Conservation (phyloP, 2,329 filamentous ascomycete species). For the Fusarium camptoceras region DNA sequence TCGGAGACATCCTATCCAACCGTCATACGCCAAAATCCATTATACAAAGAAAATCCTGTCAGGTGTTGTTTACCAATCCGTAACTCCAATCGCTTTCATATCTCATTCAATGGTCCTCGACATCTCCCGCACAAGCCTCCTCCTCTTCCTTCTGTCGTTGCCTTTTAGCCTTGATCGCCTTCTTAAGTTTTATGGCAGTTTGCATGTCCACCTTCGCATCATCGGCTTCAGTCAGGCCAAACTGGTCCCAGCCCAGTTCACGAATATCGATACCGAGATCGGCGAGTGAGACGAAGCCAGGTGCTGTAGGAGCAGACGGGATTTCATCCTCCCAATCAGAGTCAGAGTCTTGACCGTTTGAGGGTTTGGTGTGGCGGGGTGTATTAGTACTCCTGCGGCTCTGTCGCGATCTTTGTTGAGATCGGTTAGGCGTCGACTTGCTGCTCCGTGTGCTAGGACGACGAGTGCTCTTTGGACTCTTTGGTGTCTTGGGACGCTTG, state of each 20-base stretch:
- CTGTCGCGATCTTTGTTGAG: slow-evolving; percentile 5
- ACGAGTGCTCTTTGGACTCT: slow-evolving; percentile 26
- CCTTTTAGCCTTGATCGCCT: slow-evolving; percentile 34
- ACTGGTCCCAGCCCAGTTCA: slow-evolving; percentile 32
- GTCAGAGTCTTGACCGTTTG: slow-evolving; percentile 31
- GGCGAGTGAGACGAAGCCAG: slow-evolving; percentile 31
- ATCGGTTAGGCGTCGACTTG: slow-evolving; percentile 20
- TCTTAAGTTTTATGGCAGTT: slow-evolving; percentile 38
- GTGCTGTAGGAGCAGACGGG: slow-evolving; percentile 20
- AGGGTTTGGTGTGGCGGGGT: slow-evolving; percentile 10
- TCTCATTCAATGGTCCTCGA: slow-evolving; percentile 36
- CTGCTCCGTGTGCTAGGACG: slow-evolving; percentile 19
- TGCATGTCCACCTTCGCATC: slow-evolving; percentile 41
- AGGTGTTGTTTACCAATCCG: slow-evolving; percentile 1
- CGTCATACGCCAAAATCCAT: slow-evolving; percentile 8
- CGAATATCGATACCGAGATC: slow-evolving; percentile 34
- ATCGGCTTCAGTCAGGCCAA: slow-evolving; percentile 41
- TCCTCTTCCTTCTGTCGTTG: slow-evolving; percentile 24
- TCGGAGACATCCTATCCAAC: not conserved
- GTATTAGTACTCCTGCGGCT: slow-evolving; percentile 17
- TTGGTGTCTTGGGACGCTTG: slow-evolving; percentile 19
- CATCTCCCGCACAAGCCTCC: slow-evolving; percentile 36
- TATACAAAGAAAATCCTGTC: slow-evolving; percentile 26
- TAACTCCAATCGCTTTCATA: slow-evolving; percentile 26
- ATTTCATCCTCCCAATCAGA: slow-evolving; percentile 33